Evolutionary conservation across 305 asterid species (phyloP).

Genomic region (Fraxinus baroniana): DNA sequence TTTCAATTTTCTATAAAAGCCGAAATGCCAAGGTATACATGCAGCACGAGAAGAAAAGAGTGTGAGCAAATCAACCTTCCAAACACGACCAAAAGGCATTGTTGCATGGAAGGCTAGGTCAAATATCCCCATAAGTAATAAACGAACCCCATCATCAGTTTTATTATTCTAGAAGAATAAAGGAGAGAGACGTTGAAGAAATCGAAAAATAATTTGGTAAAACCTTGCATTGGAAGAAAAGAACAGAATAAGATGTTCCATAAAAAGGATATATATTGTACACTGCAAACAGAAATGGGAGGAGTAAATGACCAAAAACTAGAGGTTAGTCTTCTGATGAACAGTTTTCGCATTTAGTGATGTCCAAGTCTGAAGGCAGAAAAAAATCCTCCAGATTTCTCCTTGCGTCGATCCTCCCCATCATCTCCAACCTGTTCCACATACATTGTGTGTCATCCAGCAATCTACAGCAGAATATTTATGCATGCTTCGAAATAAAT

Average conservation of each 20-base stretch:
- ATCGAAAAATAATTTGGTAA: conserved; percentile 12
- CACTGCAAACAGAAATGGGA: conserved; percentile 34
- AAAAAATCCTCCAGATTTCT: conserved; percentile 76
- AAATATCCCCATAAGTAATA: neutral
- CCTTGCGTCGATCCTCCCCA: conserved; percentile 74
- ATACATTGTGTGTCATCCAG: conserved; percentile 14
- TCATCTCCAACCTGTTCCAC: conserved; percentile 65
- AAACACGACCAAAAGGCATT: neutral
- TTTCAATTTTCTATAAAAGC: neutral
- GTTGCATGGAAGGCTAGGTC: neutral
- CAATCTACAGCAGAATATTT: neutral
- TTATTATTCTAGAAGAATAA: neutral
- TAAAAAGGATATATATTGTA: conserved; percentile 30
- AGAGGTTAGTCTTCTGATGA: conserved; percentile 20
- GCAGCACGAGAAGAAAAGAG: neutral
- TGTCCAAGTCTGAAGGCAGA: conserved; percentile 67
- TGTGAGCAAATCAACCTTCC: neutral
- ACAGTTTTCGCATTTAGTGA: conserved; percentile 28
- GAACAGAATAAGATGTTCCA: conserved; percentile 7
- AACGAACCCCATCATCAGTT: neutral
- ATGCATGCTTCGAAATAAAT: neutral
- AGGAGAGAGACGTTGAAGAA: neutral
- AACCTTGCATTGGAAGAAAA: conserved; percentile 22
- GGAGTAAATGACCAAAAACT: conserved; percentile 32
- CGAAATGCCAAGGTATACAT: neutral